Evolutionary conservation across 2,329 filamentous ascomycete genomes (phyloP), one percentile per base, ranked within the genome.

Genomic region (Plenodomus tracheiphilus): DNA sequence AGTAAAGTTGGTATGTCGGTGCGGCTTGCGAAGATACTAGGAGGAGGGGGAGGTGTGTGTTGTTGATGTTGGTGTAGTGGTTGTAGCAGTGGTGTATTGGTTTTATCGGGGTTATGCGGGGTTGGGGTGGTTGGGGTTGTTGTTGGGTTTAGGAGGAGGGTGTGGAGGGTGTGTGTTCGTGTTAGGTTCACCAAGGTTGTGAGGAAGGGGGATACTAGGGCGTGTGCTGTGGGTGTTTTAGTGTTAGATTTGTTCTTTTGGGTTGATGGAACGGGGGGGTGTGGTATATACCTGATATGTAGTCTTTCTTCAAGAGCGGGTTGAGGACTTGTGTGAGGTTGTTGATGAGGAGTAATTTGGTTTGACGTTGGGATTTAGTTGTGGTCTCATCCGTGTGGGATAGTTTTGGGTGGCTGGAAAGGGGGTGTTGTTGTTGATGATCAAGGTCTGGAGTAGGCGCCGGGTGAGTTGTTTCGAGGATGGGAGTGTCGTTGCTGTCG

Each of bases 21-120:
- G 22, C 62, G 71, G 2, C 72, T 72, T 2, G 71, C 56, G 54
- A 79, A 79, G 3, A 78, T 69, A 2, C 73, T 76, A 0, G 68
- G 67, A 6, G 64, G 49, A 6, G 64, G 55, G 16, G 68, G 57
- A 2, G 50, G 49, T 21, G 53, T 49, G 13, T 36, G 18, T 18
- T 47, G 41, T 4, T 42, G 53, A 16, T 52, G 58, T 30, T 22
- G 43, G 35, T 15, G 41, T 40, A 38, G 15, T 41, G 46, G n/a
- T n/a, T n/a, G n/a, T n/a, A n/a, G n/a, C n/a, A n/a, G n/a, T n/a
- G n/a, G n/a, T n/a, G n/a, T n/a, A n/a, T n/a, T n/a, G n/a, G n/a
- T n/a, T n/a, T n/a, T n/a, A n/a, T n/a, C n/a, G n/a, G n/a, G n/a
- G n/a, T n/a, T n/a, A n/a, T n/a, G n/a, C n/a, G n/a, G n/a, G n/a